phyloP scores from a whole-genome alignment of 768 basidiomycete genomes.

The Favolaschia claudopus region DNA sequence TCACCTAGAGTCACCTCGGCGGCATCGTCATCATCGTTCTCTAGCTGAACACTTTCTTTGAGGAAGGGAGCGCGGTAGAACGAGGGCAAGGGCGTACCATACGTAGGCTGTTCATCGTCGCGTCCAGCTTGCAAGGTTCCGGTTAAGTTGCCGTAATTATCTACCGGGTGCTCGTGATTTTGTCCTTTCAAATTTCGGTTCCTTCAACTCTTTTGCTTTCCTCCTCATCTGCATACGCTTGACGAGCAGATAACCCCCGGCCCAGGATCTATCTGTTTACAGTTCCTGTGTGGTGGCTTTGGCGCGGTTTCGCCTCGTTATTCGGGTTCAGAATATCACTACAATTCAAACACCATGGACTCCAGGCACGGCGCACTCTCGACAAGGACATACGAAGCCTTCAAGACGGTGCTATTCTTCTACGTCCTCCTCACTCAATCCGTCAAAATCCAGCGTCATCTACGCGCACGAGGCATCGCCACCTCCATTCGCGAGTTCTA shows the following conservation, averaged over 20 bases:
- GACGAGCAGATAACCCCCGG: too few species aligned
- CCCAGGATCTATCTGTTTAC: too few species aligned
- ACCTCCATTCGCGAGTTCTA: slow-evolving; percentile 61
- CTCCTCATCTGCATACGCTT: too few species aligned
- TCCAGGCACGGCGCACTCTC: neutral
- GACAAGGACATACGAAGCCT: slow-evolving; percentile 46
- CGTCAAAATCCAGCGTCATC: slow-evolving; percentile 64
- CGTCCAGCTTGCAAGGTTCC: neutral
- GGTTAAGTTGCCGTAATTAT: neutral
- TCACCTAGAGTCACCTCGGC: slow-evolving; percentile 92
- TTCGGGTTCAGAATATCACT: too few species aligned
- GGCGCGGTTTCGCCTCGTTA: too few species aligned
- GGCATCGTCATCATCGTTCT: slow-evolving; percentile 77
- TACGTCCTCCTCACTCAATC: slow-evolving; percentile 63
- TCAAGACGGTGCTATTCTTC: slow-evolving; percentile 64
- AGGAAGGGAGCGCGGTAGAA: slow-evolving; percentile 1
- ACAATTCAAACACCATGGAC: slow-evolving; percentile 9
- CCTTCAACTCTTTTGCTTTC: too few species aligned
- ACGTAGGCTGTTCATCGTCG: slow-evolving; percentile 55
- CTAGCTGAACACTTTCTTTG: slow-evolving; percentile 58
- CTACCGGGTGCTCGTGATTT: neutral
- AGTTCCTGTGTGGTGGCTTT: too few species aligned
- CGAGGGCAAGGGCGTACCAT: slow-evolving; percentile 51
- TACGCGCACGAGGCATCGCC: slow-evolving; percentile 67
- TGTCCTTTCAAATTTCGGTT: neutral